phyloP scores from a whole-genome alignment of 176 grass and related monocot species.

The Triticum turgidum region DNA sequence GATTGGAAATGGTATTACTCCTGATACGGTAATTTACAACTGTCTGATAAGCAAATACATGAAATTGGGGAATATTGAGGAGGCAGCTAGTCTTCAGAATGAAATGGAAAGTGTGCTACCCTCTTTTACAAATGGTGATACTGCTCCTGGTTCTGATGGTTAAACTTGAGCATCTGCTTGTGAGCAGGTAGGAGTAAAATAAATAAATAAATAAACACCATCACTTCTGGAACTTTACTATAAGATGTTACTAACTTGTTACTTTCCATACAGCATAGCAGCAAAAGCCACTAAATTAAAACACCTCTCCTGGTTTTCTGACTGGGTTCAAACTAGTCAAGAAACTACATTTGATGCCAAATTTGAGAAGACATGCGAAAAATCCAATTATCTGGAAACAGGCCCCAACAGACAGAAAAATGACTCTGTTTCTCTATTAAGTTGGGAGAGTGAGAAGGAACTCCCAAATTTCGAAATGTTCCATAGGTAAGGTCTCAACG shows the following conservation, averaged over 20 bases:
- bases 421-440: no score
- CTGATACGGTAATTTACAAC: constrained; percentile 73
- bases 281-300: neutral
- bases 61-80: constrained; percentile 70
- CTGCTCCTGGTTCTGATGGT: constrained; percentile 24
- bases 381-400: neutral
- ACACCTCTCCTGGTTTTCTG: neutral
- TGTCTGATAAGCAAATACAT: constrained; percentile 81
- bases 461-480: neutral
- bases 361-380: neutral
- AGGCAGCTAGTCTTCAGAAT: constrained; percentile 58
- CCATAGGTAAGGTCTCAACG: constrained; percentile 6
- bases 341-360: constrained; percentile 27
- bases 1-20: constrained; percentile 65
- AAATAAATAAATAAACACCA: neutral
- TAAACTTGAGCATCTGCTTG: constrained; percentile 15
- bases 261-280: constrained; percentile 9
- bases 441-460: neutral
- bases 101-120: constrained; percentile 61
- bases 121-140: constrained; percentile 39
- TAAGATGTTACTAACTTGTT: neutral
- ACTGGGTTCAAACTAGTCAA: neutral
- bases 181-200: neutral
- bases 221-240: neutral
- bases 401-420: neutral